Evolutionary conservation across 805 yeast species (phyloP), one percentile per base, ranked within the genome.

Genomic region (Zygosaccharomyces rouxii): DNA sequence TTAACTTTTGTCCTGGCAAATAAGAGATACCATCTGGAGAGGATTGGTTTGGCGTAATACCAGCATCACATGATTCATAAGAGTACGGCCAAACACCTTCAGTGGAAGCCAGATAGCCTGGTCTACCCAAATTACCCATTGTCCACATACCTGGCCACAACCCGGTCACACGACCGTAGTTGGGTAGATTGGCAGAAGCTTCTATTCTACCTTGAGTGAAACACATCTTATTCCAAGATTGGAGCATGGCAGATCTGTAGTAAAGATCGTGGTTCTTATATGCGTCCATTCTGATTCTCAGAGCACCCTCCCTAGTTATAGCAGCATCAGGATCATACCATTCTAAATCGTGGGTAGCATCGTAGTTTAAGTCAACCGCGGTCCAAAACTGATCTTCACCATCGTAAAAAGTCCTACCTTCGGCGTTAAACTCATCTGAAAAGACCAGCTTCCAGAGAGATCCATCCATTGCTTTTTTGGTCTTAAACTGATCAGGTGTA

Each of bases 91-190:
- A 90, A 23, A 86, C 84, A 51, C 97, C 97, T 22, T 90, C 95
- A 2, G 96, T 81, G 3, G 92, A 74, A 5, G 95, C 88, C 71
- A 80, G 69, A 63, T 80, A 90, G 9, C 98, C 98, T 0, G 97
- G 95, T 58, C 97, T 80, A 23, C 86, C 98, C 55, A 90, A 73
- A 62, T 90, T 90, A 39, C 97, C 97, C 81, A 90, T 74, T 4
- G 96, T 78, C 97, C 97, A 90, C 49, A 88, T 58, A 74, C 97
- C 98, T 1, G 98, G 97, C 98, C 98, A 90, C 55, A 90, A 71
- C 18, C 98, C 98, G 4, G 84, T 73, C 26, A 83, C 75, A 48
- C 79, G 72, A 58, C 95, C 96, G 56, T 77, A 78, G 53, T 88
- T 87, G 29, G 97, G 96, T 53, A 90, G 70, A 50, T 77, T 76